Evolutionary conservation across 2,329 filamentous ascomycete genomes (phyloP), one percentile per base, ranked within the genome.

Genomic region (Fusarium anguioides): DNA sequence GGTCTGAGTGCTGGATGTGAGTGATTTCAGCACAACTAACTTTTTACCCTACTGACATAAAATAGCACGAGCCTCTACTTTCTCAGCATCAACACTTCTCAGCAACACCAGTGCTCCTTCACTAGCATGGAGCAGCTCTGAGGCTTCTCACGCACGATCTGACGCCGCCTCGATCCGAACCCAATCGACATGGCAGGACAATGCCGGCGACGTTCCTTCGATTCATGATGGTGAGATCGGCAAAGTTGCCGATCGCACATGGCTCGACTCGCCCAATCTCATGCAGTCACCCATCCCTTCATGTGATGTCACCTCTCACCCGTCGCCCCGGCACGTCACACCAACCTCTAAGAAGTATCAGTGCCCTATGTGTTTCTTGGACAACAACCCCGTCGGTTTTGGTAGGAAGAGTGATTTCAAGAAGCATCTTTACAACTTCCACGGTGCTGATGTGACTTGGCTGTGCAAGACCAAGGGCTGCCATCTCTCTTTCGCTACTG

Each of bases 381-480:
- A 82, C 71, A 79, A 79, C 72, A 82, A 81, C 64, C 76, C 77
- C 17, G 80, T 82, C 23, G 80, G 80, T 33, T 82, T 82, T 47
- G 80, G 80, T 33, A 77, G 81, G 58, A 82, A 82, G 73, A 81
- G 79, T 68, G 81, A 82, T 66, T 82, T 82, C 69, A 82, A 82
- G 75, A 82, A 82, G 74, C 81, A 82, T 64, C 72, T 82, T n/a
- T 79, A 82, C 74, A 81, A 81, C 70, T 82, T 82, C 64, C 81
- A 82, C 65, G 79, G 79, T 35, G 75, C 78, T 45, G 79, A 82
- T 63, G 75, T 78, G 33, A 74, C 78, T 36, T 82, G 81, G 81
- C 72, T 80, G 20, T 82, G 81, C 72, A 80, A 77, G 42, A 80
- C 78, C 35, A 77, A 76, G 60, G 76, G 74, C 24, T 82, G 81